Percentiles rank a stretch among this genome's conserved stretches.
These are phyloP conservation scores for Cenchrus americanus DNA, from an alignment of 176 grass and related monocot genomes.

Conservation along the genomic window DNA sequence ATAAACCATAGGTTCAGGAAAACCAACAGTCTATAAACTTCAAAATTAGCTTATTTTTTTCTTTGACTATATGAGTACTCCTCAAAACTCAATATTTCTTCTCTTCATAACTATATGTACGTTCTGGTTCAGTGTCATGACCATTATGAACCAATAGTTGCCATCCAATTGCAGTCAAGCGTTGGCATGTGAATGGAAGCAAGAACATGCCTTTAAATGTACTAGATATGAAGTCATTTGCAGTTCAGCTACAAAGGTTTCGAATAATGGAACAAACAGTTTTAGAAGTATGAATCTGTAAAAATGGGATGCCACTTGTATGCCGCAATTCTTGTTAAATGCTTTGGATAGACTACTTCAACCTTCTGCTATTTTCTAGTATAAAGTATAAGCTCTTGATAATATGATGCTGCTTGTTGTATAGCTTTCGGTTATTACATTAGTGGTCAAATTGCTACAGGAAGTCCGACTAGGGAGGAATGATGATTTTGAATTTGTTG, in stretches of 20 bases:
- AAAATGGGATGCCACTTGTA: background rate
- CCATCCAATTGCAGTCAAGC: background rate
- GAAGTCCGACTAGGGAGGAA: constrained; percentile 62
- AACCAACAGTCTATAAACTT: background rate
- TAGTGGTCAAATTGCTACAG: constrained; percentile 46
- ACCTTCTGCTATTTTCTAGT: background rate
- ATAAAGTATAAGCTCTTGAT: constrained; percentile 23
- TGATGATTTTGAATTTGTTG: constrained; percentile 69
- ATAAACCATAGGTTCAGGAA: background rate
- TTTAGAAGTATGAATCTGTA: background rate
- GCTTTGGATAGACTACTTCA: constrained; percentile 14
- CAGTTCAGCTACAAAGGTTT: background rate
- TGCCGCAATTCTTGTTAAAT: constrained; percentile 12
- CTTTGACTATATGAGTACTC: background rate
- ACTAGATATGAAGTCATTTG: background rate
- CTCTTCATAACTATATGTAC: constrained; percentile 14
- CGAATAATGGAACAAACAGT: background rate
- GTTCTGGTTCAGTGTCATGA: background rate
- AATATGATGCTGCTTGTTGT: constrained; percentile 1
- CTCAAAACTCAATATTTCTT: background rate
- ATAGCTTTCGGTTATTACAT: constrained; percentile 12
- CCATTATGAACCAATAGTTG: background rate
- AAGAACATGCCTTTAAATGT: background rate
- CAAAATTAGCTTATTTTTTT: background rate
- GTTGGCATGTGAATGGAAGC: background rate